Evolutionary conservation across 208 protist species (phyloP).

Genomic region (Blastocrithidia nonstop): DNA sequence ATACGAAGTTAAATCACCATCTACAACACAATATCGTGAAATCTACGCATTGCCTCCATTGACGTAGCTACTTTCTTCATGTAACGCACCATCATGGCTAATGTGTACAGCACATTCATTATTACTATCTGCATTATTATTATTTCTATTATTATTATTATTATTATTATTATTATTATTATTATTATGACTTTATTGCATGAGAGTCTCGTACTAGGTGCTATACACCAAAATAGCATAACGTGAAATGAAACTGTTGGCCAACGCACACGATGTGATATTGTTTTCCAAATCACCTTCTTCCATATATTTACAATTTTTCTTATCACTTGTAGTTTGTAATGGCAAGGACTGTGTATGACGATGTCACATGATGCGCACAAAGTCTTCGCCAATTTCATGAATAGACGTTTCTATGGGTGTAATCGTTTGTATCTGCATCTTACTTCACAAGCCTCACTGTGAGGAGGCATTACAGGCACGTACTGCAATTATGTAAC

Average conservation of each 20-base stretch:
- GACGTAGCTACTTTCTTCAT: constrained; percentile 37
- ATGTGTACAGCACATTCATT: too few relatives aligned
- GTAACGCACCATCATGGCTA: too few relatives aligned
- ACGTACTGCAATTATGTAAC: constrained; percentile 77
- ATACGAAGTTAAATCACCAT: constrained; percentile 73
- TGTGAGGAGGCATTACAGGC: constrained; percentile 68
- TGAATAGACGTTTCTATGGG: constrained; percentile 59
- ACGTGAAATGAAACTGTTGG: constrained; percentile 57
- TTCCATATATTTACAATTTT: constrained; percentile 6
- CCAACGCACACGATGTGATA: constrained; percentile 10
- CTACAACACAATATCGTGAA: constrained; percentile 28
- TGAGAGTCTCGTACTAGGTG: constrained; percentile 13
- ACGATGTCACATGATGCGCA: constrained; percentile 80
- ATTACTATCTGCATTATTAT: too few relatives aligned
- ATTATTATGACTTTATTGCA: too few relatives aligned
- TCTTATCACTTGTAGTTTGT: constrained; percentile 8
- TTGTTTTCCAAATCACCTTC: constrained; percentile 10
- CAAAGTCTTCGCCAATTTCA: constrained; percentile 88
- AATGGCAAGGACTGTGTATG: constrained; percentile 1
- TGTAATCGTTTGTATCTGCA: constrained; percentile 68
- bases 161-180: too few relatives aligned
- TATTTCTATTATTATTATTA: too few relatives aligned
- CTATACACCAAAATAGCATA: constrained; percentile 75
- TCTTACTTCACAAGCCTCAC: constrained; percentile 73
- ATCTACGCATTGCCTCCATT: constrained; percentile 60